Evolutionary conservation across 1,284 basidiomycete genomes (phyloP).

Genomic region (Malassezia restricta): DNA sequence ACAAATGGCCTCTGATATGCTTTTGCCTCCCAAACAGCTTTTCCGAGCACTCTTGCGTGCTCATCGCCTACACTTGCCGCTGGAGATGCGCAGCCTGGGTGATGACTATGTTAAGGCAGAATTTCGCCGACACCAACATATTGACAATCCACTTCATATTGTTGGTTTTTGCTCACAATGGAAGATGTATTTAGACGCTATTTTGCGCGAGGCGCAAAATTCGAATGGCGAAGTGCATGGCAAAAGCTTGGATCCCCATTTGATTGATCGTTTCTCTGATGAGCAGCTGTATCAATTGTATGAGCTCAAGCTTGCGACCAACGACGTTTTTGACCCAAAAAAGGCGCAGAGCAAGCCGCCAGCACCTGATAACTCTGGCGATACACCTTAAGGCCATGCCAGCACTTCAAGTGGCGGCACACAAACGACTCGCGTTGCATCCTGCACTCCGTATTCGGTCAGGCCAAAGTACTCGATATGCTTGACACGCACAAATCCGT

Average conservation of each 20-base stretch:
- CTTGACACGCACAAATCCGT: conserved; percentile 20
- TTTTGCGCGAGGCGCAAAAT: conserved; percentile 24
- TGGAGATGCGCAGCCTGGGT: conserved; percentile 44
- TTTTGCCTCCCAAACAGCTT: conserved; percentile 39
- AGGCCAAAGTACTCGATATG: conserved; percentile 9
- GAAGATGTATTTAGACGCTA: conserved; percentile 43
- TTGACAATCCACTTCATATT: conserved; percentile 43
- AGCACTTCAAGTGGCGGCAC: not conserved
- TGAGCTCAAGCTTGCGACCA: conserved; percentile 36
- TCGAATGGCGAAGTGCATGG: conserved; percentile 20
- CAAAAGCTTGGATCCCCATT: conserved; percentile 22
- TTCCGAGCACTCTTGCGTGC: conserved; percentile 39
- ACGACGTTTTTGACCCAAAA: conserved; percentile 32
- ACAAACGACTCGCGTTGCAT: not conserved
- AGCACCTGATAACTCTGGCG: conserved; percentile 1
- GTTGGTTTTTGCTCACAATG: conserved; percentile 44
- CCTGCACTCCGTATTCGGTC: conserved; percentile 6
- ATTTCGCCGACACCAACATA: conserved; percentile 32
- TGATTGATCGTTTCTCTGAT: conserved; percentile 40
- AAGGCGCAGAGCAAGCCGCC: conserved; percentile 20
- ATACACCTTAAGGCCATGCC: conserved; percentile 5
- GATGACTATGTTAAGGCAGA: conserved; percentile 46
- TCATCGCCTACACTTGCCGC: conserved; percentile 24
- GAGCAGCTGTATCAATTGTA: conserved; percentile 47
- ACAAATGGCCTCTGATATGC: conserved; percentile 5